A percentile compares a stretch with the other conserved stretches of the same genome.
Conservation (phyloP, 768 basidiomycete genomes). For the Podaxis sp. region DNA sequence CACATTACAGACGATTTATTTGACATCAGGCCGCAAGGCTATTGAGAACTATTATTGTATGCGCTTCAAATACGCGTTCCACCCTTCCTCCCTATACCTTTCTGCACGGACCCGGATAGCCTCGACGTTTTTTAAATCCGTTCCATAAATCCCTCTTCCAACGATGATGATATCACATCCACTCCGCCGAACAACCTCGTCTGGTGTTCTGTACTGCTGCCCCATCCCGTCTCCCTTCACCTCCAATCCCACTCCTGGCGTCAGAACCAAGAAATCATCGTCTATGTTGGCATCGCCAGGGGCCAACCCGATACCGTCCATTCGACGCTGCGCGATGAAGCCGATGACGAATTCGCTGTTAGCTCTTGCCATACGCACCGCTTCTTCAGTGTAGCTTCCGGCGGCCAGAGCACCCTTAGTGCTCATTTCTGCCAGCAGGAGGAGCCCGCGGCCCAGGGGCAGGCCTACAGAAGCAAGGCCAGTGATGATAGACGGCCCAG, state of each 20-base stretch:
- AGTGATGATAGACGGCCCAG: constrained; percentile 92
- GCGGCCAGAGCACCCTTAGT: constrained; percentile 83
- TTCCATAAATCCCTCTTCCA: constrained; percentile 90
- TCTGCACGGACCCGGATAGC: constrained; percentile 68
- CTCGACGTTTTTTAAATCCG: constrained; percentile 42
- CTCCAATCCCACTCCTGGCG: constrained; percentile 91
- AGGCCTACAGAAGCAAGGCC: constrained; percentile 86
- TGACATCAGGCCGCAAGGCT: background rate
- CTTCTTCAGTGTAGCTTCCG: constrained; percentile 79
- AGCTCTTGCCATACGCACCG: constrained; percentile 84
- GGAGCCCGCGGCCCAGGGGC: constrained; percentile 80
- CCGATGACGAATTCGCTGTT: constrained; percentile 90
- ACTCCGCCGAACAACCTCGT: constrained; percentile 73
- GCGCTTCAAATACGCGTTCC: constrained; percentile 84
- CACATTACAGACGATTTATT: background rate
- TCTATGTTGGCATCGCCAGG: constrained; percentile 30
- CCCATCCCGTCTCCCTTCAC: constrained; percentile 82
- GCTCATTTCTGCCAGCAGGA: constrained; percentile 97
- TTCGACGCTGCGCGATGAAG: constrained; percentile 88
- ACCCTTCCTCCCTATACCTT: constrained; percentile 82
- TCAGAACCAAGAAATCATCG: constrained; percentile 88
- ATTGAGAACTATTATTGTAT: constrained; percentile 19
- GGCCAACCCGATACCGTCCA: constrained; percentile 63
- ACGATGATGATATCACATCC: constrained; percentile 98
- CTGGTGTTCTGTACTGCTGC: constrained; percentile 92